A percentile compares a stretch with the other conserved stretches of the same genome.
These are phyloP conservation scores for Coccomyxa sp. DNA, from an alignment of 139 green algal genomes.

Conservation along the genomic window DNA sequence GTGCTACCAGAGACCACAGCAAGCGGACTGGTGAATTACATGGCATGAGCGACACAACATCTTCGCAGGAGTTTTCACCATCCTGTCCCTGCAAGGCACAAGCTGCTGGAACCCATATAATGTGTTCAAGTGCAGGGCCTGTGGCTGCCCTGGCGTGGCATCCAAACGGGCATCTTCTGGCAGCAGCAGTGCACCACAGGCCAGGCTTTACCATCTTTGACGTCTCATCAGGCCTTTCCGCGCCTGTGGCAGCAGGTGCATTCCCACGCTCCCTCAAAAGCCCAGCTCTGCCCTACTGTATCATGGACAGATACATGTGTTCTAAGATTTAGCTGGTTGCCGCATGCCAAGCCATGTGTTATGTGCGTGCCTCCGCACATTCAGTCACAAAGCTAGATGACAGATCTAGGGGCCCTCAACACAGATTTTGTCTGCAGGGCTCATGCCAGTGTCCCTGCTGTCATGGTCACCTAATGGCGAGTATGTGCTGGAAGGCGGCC, in stretches of 20 bases:
- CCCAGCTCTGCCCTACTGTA: no score
- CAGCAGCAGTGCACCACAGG: constrained; percentile 28
- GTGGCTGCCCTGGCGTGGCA: constrained; percentile 35
- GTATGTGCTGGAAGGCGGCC: constrained; percentile 42
- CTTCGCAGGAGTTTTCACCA: no score
- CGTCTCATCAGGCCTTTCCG: constrained; percentile 16
- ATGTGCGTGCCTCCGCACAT: no score
- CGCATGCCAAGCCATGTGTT: neutral
- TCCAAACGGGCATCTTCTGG: constrained; percentile 43
- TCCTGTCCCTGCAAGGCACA: no score
- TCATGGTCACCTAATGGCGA: constrained; percentile 44
- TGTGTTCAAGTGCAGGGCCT: no score
- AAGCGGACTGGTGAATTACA: no score
- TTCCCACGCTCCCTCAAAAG: no score
- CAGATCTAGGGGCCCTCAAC: neutral
- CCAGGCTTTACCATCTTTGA: constrained; percentile 49
- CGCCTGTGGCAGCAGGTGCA: constrained; percentile 17
- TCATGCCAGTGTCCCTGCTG: constrained; percentile 27
- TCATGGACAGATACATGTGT: no score
- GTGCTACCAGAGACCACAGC: no score
- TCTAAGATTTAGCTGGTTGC: neutral
- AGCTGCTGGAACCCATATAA: no score
- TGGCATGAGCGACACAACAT: no score
- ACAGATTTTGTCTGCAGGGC: neutral
- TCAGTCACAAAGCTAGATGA: no score